Conservation (phyloP, 2,329 filamentous ascomycete genomes). For the Penicillium sclerotiorum region DNA sequence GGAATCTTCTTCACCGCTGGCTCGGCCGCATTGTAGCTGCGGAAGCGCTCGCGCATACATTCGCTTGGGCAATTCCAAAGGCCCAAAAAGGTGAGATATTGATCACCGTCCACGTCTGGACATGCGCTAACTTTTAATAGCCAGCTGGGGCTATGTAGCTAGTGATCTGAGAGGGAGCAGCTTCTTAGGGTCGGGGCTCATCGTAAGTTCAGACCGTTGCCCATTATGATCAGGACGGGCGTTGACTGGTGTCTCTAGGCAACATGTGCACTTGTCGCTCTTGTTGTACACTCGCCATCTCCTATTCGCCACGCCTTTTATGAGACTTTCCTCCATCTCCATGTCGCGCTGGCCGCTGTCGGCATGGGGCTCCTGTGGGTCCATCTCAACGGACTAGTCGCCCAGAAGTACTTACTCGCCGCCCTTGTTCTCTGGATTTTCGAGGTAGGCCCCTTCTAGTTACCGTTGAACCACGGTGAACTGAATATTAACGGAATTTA, state of each 20-base stretch:
- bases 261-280: constrained; percentile 61
- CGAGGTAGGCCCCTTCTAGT: constrained; percentile 51
- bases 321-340: constrained; percentile 86
- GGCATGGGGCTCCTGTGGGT: constrained; percentile 73
- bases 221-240: constrained; percentile 15
- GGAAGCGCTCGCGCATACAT: constrained; percentile 70
- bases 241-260: constrained; percentile 30
- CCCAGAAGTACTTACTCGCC: constrained; percentile 73
- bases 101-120: neutral
- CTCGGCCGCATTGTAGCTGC: constrained; percentile 71
- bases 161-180: constrained; percentile 30
- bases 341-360: constrained; percentile 74
- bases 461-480: neutral
- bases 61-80: constrained; percentile 74
- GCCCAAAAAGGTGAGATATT: constrained; percentile 41
- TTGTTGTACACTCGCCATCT: constrained; percentile 70
- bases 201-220: constrained; percentile 35
- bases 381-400: constrained; percentile 71
- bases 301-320: constrained; percentile 88
- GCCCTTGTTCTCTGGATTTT: constrained; percentile 75
- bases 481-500: constrained; percentile 20
- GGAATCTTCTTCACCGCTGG: constrained; percentile 72
- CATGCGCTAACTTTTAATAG: constrained; percentile 34
- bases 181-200: constrained; percentile 47
- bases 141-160: constrained; percentile 42